These are phyloP conservation scores for Colletotrichum melonis DNA, from an alignment of 2,329 filamentous ascomycete genomes.

Conservation along the genomic window DNA sequence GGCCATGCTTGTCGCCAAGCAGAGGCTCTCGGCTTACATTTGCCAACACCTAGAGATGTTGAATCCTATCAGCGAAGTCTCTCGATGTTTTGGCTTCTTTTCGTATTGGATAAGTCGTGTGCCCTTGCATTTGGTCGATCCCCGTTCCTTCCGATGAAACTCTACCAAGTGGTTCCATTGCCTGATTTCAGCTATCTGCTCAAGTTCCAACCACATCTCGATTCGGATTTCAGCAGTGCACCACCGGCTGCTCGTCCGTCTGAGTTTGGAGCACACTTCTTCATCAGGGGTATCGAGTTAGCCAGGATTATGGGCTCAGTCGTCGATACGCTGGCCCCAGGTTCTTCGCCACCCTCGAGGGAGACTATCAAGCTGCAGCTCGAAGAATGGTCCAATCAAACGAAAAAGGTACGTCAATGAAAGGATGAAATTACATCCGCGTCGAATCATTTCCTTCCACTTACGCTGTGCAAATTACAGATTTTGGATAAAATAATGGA, in stretches of 20 bases:
- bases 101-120: conserved; percentile 15
- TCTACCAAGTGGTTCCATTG: conserved; percentile 3
- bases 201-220: conserved; percentile 7
- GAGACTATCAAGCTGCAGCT: neutral
- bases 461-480: neutral
- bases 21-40: conserved; percentile 10
- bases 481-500: neutral
- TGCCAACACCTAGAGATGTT: neutral
- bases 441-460: too few relatives aligned
- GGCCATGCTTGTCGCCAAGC: conserved; percentile 20
- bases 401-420: neutral
- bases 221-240: neutral
- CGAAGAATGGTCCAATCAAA: conserved; percentile 1
- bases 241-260: neutral
- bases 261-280: neutral
- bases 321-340: neutral
- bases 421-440: too few relatives aligned
- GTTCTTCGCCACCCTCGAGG: neutral
- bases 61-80: conserved; percentile 2
- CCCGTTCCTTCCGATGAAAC: neutral
- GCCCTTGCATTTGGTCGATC: conserved; percentile 17
- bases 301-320: conserved; percentile 3
- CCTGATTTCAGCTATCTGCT: conserved; percentile 9
- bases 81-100: conserved; percentile 9
- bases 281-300: neutral